phyloP scores from a whole-genome alignment of 176 grass and related monocot species.

The Bolboschoenus planiculmis region DNA sequence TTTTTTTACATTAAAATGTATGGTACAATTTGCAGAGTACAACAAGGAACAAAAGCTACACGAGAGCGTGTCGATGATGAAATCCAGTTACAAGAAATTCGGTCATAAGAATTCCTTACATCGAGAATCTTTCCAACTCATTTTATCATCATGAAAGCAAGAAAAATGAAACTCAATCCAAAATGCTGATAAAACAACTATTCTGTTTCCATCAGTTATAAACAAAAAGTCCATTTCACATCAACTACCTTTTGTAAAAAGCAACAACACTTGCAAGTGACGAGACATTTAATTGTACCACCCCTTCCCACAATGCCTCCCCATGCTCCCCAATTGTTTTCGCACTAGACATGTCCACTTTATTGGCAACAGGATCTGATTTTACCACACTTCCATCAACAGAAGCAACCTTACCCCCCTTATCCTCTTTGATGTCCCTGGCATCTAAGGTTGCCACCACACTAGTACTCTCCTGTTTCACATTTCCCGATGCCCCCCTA shows the following conservation, averaged over 20 bases:
- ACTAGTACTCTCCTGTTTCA: background rate
- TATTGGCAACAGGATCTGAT: constrained; percentile 26
- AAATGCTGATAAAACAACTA: background rate
- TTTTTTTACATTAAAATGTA: background rate
- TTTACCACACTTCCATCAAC: constrained; percentile 35
- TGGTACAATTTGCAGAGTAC: background rate
- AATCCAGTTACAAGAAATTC: background rate
- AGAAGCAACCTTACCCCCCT: constrained; percentile 27
- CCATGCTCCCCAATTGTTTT: background rate
- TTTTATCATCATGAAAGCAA: background rate
- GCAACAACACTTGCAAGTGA: constrained; percentile 42
- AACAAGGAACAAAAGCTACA: background rate
- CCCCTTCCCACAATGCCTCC: constrained; percentile 70
- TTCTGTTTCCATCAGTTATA: constrained; percentile 12
- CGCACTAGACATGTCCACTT: constrained; percentile 11
- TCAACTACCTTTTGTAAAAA: constrained; percentile 68
- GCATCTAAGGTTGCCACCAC: background rate
- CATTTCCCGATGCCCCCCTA: background rate
- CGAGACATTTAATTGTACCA: constrained; percentile 53
- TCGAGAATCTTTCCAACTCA: background rate
- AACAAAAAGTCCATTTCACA: background rate
- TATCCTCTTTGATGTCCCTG: background rate
- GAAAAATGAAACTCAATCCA: background rate
- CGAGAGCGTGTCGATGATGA: background rate
- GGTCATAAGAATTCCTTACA: background rate